Conservation (phyloP, 2,329 filamentous ascomycete genomes). For the Trichophaea hybrida region DNA sequence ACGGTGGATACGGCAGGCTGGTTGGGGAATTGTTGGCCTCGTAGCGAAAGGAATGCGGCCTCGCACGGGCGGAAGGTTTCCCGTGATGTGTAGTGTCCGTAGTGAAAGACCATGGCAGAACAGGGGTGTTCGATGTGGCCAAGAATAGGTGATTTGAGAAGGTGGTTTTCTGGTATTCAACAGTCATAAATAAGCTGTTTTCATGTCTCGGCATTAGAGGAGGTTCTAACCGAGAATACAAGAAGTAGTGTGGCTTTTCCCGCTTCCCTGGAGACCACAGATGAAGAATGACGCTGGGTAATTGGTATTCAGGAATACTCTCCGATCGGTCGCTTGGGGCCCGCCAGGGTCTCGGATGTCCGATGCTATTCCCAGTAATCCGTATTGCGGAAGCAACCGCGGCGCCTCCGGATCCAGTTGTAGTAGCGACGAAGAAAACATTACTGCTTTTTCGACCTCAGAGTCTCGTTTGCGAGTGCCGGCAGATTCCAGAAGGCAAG, state of each 20-base stretch:
- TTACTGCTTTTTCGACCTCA: background rate
- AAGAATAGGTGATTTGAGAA: conserved; percentile 35
- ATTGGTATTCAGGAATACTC: conserved; percentile 34
- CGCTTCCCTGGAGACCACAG: conserved; percentile 49
- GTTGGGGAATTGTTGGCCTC: conserved; percentile 4
- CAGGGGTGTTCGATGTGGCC: conserved; percentile 40
- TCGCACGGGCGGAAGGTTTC: conserved; percentile 42
- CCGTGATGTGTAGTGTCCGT: conserved; percentile 42
- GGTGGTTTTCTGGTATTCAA: conserved; percentile 40
- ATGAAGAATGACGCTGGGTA: conserved; percentile 42
- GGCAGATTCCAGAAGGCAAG: too few relatives aligned
- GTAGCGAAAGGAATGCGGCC: conserved; percentile 40
- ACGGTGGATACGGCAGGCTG: conserved; percentile 10
- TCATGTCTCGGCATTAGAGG: background rate
- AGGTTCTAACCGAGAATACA: conserved; percentile 32
- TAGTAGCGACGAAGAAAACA: background rate
- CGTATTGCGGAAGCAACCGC: background rate
- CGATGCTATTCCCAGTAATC: background rate
- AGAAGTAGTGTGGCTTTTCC: conserved; percentile 48
- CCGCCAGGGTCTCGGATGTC: background rate
- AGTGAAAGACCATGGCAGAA: conserved; percentile 50
- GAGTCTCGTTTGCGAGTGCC: too few relatives aligned
- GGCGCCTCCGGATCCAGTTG: background rate
- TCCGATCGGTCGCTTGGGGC: background rate
- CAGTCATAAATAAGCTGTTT: too few relatives aligned